Percentiles rank a stretch among this genome's conserved stretches.
Conservation (phyloP, 139 green algal genomes). For the Marvania coccoides region DNA sequence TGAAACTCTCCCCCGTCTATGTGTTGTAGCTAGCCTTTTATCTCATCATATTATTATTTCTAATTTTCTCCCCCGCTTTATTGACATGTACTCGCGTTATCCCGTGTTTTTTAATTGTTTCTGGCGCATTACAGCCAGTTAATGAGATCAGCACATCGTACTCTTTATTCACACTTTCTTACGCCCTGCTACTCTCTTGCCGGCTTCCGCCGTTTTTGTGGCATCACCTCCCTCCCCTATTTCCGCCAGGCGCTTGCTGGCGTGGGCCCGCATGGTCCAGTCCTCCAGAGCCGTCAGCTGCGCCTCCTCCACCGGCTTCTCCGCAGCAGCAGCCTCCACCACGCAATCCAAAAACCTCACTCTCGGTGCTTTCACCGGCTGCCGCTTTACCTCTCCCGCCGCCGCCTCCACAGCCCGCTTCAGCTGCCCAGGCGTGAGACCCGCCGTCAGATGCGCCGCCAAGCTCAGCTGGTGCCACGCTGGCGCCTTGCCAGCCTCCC, state of each 20-base stretch:
- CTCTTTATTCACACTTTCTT: too few species aligned
- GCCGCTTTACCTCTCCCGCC: too few species aligned
- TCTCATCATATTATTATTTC: too few species aligned
- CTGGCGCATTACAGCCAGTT: not conserved
- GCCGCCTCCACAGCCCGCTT: not conserved
- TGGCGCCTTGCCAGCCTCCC: not conserved
- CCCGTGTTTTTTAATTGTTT: not conserved
- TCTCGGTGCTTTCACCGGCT: not conserved
- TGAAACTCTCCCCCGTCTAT: too few species aligned
- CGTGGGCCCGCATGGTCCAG: not conserved
- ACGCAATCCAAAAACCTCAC: not conserved
- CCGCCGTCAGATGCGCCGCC: constrained; percentile 7
- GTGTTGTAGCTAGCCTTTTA: too few species aligned
- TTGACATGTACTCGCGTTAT: too few species aligned
- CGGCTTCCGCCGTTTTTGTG: too few species aligned
- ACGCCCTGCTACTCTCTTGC: too few species aligned
- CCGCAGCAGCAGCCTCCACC: not conserved
- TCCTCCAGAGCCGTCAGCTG: not conserved
- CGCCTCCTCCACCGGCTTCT: not conserved
- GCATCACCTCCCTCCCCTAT: not conserved
- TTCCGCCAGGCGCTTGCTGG: not conserved
- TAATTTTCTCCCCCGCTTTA: too few species aligned
- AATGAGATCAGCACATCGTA: too few species aligned
- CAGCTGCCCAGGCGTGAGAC: constrained; percentile 8
- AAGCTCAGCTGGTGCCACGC: not conserved